phyloP scores from a whole-genome alignment of 2,329 filamentous ascomycete genomes.

The Xylaria arbuscula region DNA sequence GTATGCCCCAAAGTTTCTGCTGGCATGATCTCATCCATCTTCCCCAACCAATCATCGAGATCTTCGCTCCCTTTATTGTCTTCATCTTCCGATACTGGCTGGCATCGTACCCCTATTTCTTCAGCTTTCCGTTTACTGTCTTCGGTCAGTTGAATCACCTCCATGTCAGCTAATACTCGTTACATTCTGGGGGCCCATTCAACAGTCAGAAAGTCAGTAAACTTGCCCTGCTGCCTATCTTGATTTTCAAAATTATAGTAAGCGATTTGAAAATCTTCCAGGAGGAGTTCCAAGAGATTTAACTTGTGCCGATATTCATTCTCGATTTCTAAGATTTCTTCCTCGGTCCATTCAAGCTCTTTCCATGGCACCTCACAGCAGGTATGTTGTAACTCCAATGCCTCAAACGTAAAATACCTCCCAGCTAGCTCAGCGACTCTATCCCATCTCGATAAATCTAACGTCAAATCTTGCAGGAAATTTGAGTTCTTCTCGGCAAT shows the following conservation, averaged over 20 bases:
- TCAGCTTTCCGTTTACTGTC: neutral
- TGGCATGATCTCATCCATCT: conserved; percentile 8
- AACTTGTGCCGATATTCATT: conserved; percentile 2
- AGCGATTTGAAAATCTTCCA: conserved; percentile 7
- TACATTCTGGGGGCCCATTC: conserved; percentile 14
- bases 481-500: neutral
- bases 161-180: neutral
- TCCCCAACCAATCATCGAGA: neutral
- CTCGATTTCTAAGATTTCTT: conserved; percentile 12
- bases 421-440: neutral
- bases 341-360: neutral
- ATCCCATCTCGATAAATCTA: conserved; percentile 9
- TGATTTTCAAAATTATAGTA: neutral
- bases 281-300: conserved; percentile 4
- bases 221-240: neutral
- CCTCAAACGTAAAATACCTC: conserved; percentile 17
- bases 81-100: neutral
- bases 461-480: neutral
- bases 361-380: neutral
- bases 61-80: neutral
- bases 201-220: neutral
- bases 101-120: conserved; percentile 12
- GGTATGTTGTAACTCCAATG: conserved; percentile 1
- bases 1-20: neutral
- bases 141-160: conserved; percentile 3